Evolutionary conservation across 2,329 filamentous ascomycete genomes (phyloP).

Genomic region (Albophoma yamanashiensis): DNA sequence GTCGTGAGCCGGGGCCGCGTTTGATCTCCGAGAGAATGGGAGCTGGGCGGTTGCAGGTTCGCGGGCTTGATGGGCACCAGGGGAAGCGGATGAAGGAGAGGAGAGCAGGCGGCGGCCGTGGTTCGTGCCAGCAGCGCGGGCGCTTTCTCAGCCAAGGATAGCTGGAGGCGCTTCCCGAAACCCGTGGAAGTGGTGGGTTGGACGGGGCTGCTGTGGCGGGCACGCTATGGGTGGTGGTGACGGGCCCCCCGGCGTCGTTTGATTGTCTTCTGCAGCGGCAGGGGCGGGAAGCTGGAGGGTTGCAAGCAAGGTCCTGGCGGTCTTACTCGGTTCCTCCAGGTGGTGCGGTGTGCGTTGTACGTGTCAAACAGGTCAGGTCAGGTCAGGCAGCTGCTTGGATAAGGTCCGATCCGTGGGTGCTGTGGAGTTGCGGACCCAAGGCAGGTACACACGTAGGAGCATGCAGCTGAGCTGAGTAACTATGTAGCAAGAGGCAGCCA

Average conservation of each 20-base stretch:
- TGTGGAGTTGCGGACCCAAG: no score
- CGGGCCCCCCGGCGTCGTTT: not conserved
- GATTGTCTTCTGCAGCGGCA: not conserved
- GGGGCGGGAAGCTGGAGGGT: not conserved
- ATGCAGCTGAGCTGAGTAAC: no score
- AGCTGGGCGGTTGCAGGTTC: not conserved
- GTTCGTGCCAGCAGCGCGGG: not conserved
- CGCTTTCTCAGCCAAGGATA: not conserved
- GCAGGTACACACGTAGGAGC: no score
- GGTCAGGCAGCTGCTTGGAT: no score
- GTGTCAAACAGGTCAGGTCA: no score
- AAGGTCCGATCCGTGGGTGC: no score
- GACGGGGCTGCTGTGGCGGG: not conserved
- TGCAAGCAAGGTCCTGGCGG: not conserved
- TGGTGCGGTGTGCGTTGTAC: no score
- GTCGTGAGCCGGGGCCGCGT: not conserved
- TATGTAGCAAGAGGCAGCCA: no score
- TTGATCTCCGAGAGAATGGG: no score
- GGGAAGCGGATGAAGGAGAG: not conserved
- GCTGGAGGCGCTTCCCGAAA: not conserved
- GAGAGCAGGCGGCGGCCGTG: not conserved
- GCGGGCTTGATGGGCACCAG: not conserved
- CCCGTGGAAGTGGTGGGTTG: not conserved
- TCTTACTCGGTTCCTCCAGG: no score
- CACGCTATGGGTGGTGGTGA: not conserved